Conservation (phyloP, 495 filamentous ascomycete genomes). For the Penicillium malachiteum region DNA sequence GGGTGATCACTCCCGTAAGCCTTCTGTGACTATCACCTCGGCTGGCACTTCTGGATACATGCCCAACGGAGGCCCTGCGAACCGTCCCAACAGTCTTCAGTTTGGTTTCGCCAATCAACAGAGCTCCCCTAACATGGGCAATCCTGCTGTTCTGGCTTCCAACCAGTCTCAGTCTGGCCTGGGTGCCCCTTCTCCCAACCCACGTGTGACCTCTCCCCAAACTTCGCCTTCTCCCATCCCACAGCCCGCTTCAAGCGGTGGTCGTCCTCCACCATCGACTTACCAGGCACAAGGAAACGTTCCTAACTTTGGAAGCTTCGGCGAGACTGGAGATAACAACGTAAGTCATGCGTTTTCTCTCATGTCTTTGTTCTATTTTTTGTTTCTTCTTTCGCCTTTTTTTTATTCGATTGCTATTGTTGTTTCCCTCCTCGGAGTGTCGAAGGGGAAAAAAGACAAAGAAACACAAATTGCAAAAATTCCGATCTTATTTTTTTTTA, state of each 20-base stretch:
- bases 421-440: neutral
- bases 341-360: slow-evolving; percentile 50
- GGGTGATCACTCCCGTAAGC: slow-evolving; percentile 75
- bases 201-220: slow-evolving; percentile 66
- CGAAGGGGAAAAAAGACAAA: neutral
- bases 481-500: no score
- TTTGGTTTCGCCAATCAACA: slow-evolving; percentile 71
- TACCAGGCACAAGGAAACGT: slow-evolving; percentile 61
- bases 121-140: slow-evolving; percentile 64
- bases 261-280: slow-evolving; percentile 63
- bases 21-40: slow-evolving; percentile 83
- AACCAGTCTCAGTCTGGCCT: slow-evolving; percentile 51
- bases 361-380: slow-evolving; percentile 13
- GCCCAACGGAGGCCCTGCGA: slow-evolving; percentile 69
- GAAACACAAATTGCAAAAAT: neutral
- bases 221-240: slow-evolving; percentile 88
- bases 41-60: slow-evolving; percentile 70
- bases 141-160: slow-evolving; percentile 43
- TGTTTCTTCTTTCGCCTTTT: slow-evolving; percentile 1
- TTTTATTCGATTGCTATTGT: neutral
- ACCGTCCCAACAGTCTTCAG: slow-evolving; percentile 63
- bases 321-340: slow-evolving; percentile 61
- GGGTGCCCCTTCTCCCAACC: slow-evolving; percentile 63
- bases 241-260: slow-evolving; percentile 79
- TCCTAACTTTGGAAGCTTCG: slow-evolving; percentile 80